phyloP scores from a whole-genome alignment of 2,329 filamentous ascomycete species.

The Alternaria brassicae region DNA sequence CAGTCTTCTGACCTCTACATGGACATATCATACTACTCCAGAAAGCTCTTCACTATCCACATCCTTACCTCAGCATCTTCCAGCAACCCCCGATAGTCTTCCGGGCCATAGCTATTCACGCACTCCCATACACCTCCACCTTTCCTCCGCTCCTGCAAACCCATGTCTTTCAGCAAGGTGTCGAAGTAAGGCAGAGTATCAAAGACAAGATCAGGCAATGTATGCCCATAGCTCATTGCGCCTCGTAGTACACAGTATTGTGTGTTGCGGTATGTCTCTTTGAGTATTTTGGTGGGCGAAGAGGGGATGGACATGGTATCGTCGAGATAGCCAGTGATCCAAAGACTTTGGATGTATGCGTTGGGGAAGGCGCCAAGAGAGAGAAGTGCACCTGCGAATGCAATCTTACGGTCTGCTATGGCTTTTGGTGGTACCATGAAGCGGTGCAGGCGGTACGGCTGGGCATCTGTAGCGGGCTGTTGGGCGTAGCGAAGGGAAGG shows the following conservation, averaged over 20 bases:
- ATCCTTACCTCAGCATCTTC: conserved; percentile 58
- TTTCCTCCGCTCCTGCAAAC: conserved; percentile 29
- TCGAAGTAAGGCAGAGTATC: conserved; percentile 43
- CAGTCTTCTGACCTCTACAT: background rate
- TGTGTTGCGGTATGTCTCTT: conserved; percentile 64
- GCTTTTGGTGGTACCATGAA: conserved; percentile 51
- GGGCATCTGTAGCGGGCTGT: conserved; percentile 14
- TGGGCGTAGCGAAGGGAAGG: conserved; percentile 23
- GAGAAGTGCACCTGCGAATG: conserved; percentile 40
- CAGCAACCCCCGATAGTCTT: conserved; percentile 64
- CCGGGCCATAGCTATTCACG: conserved; percentile 51
- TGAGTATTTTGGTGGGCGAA: conserved; percentile 19
- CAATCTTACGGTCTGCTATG: conserved; percentile 18
- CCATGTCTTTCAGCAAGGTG: conserved; percentile 33
- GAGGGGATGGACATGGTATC: conserved; percentile 51
- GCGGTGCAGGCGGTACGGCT: conserved; percentile 51
- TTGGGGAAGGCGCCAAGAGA: conserved; percentile 48
- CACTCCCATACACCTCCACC: conserved; percentile 25
- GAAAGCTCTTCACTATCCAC: background rate
- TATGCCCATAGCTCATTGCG: conserved; percentile 74
- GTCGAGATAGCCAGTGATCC: conserved; percentile 68
- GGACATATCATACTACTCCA: background rate
- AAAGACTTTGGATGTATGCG: conserved; percentile 53
- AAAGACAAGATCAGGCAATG: conserved; percentile 58
- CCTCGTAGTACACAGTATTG: conserved; percentile 74